Base-by-base conservation (phyloP, 139 green algal genomes). In the Volvox africanus region DNA sequence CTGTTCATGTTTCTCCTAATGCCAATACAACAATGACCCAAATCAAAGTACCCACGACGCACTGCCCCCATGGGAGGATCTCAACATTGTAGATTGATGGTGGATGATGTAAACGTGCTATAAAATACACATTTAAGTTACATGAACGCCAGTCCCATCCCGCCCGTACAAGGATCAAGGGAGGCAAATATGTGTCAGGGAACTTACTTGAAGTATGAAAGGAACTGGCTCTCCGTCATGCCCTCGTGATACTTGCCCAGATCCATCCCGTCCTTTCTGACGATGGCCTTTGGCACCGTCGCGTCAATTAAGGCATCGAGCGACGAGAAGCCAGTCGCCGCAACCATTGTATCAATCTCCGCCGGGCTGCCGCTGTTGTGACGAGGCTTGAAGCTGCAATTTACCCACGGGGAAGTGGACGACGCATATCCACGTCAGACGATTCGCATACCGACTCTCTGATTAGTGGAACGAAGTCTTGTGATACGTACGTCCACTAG, bases 251-350 rank as follows among this genome's bases (percentile, higher is more conserved):
- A 99, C 71, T 96, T 93, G 61, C 96, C 97, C 87, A 99, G 93
- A 62, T 96, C 84, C 97, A 99, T 98, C 65, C 86, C 87, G 26
- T 98, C 95, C 32, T 89, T 93, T 68, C 95, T 95, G 24, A 94
- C 90, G 89, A 99, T 99, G 89, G 95, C 80, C n/a, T 92, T 92
- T 0, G 98, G 98, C 78, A 99, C 98, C 2, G 98, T 99, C 9
- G 97, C 98, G 30, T 99, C 96, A 36, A 99, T 97, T 26, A 99
- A 94, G 3, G 93, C 97, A 35, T 99, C 96, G 78, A 99, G 84
- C 76, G 87, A 96, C 6, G 94, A 62, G 92, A 99, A 99, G 37
- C 98, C 98, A 26, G 94, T 96, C 1, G 91, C 78, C 83, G 95
- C 87, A 9, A 97, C 96, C 98, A 99, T 99, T 17, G 95, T 94